phyloP scores from a whole-genome alignment of 176 grass and related monocot species.

The Avena sativa region DNA sequence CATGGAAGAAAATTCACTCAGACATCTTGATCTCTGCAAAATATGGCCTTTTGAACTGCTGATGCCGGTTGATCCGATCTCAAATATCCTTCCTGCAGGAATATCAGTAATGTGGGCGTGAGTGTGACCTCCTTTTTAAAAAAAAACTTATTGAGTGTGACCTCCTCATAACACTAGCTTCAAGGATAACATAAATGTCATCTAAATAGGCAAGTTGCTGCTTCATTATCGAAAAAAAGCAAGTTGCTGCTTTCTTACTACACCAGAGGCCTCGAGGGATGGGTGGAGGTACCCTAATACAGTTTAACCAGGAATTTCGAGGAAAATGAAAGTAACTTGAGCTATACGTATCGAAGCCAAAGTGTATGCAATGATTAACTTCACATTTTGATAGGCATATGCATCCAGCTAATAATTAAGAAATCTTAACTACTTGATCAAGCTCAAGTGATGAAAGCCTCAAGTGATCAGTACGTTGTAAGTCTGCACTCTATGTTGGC shows the following conservation, averaged over 20 bases:
- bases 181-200: neutral
- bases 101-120: conserved; percentile 15
- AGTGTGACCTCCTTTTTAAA: neutral
- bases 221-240: too few species aligned
- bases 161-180: neutral
- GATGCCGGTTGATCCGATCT: conserved; percentile 89
- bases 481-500: neutral
- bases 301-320: neutral
- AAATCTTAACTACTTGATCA: neutral
- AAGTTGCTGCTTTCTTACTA: neutral
- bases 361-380: neutral
- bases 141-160: neutral
- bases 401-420: neutral
- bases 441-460: neutral
- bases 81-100: conserved; percentile 77
- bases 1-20: conserved; percentile 71
- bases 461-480: neutral
- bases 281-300: neutral
- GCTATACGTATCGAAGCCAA: neutral
- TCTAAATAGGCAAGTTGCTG: neutral
- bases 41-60: conserved; percentile 80
- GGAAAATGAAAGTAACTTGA: neutral
- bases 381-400: neutral
- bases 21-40: conserved; percentile 67
- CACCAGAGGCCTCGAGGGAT: neutral